Conservation (phyloP, 805 yeast genomes). For the Candida koratica region DNA sequence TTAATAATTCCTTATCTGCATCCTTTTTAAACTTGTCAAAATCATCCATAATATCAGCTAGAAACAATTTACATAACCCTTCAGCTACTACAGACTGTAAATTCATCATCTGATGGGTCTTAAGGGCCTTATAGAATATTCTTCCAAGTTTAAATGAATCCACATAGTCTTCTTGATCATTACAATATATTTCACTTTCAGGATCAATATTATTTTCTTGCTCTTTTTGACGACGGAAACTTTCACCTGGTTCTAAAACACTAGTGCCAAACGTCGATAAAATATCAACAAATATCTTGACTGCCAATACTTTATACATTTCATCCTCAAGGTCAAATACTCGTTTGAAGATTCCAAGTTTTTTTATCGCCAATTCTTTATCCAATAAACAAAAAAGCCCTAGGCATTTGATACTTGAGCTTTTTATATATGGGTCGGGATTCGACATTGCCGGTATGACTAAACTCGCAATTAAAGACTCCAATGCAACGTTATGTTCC, state of each 20-base stretch:
- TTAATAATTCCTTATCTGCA: slow-evolving; percentile 42
- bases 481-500: slow-evolving; percentile 59
- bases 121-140: slow-evolving; percentile 62
- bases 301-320: slow-evolving; percentile 54
- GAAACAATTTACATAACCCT: slow-evolving; percentile 75
- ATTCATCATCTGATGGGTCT: slow-evolving; percentile 52
- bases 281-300: slow-evolving; percentile 73
- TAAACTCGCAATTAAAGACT: slow-evolving; percentile 68
- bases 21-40: slow-evolving; percentile 37
- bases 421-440: slow-evolving; percentile 37
- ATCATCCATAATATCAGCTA: slow-evolving; percentile 72
- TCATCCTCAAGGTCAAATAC: slow-evolving; percentile 67
- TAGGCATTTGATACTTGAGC: slow-evolving; percentile 66
- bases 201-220: slow-evolving; percentile 35
- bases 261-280: slow-evolving; percentile 71
- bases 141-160: slow-evolving; percentile 66
- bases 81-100: slow-evolving; percentile 82
- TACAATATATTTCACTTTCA: slow-evolving; percentile 6
- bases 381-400: slow-evolving; percentile 80
- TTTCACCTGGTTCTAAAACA: slow-evolving; percentile 47
- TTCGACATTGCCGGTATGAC: slow-evolving; percentile 65
- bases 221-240: slow-evolving; percentile 4
- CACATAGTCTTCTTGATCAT: slow-evolving; percentile 25
- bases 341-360: slow-evolving; percentile 62
- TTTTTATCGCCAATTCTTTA: slow-evolving; percentile 54